Evolutionary conservation across 106 monocot species (phyloP).

Genomic region (Amphibolis antarctica): DNA sequence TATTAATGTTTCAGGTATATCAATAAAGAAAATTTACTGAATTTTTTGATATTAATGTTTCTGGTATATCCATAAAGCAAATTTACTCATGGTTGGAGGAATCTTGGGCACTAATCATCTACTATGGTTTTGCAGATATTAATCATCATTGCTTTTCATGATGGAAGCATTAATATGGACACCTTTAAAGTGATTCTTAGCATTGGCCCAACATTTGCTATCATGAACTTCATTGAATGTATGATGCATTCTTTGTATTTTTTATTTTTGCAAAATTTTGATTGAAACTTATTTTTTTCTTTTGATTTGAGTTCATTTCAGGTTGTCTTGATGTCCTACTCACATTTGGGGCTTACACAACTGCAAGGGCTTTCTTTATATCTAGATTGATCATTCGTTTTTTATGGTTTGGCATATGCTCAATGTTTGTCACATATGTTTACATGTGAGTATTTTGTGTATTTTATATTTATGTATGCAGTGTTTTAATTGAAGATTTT

Average conservation of each 20-base stretch:
- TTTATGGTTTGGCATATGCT: conserved; percentile 57
- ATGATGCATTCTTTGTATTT: conserved; percentile 4
- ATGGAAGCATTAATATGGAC: conserved; percentile 56
- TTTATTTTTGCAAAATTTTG: neutral
- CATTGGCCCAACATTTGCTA: conserved; percentile 72
- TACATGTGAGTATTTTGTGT: conserved; percentile 52
- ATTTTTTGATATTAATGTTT: too few species aligned
- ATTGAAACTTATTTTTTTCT: neutral
- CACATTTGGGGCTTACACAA: conserved; percentile 89
- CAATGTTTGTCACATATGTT: conserved; percentile 48
- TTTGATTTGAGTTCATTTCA: conserved; percentile 10
- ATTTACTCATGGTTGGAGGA: neutral
- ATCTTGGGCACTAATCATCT: neutral
- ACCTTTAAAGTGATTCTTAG: conserved; percentile 83
- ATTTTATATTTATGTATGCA: neutral
- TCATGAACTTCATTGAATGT: conserved; percentile 82
- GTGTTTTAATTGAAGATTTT: too few species aligned
- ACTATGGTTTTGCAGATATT: conserved; percentile 31
- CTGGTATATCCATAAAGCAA: too few species aligned
- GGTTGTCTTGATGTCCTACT: conserved; percentile 78
- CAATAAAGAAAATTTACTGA: too few species aligned
- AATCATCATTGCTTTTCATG: conserved; percentile 65
- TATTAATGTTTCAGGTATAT: conserved; percentile 96
- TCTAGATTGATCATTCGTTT: conserved; percentile 76
- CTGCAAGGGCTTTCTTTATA: conserved; percentile 77